A percentile compares a stretch with the other conserved stretches of the same genome.
Evolutionary conservation across 257 asterid genomes (phyloP).

Genomic region (Ballota nigra): DNA sequence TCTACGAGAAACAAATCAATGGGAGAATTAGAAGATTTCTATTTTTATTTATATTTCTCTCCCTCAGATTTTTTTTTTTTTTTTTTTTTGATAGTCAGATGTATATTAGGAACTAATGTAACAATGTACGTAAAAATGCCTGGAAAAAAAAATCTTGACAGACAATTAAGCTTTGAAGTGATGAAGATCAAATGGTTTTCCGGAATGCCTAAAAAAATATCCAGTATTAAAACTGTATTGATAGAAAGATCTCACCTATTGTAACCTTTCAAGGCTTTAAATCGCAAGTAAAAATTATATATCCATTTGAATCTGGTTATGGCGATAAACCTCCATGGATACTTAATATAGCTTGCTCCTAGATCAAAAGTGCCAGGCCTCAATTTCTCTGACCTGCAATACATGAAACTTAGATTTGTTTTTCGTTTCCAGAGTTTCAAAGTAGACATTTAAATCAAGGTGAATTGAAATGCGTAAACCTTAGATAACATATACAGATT

Average conservation of each 20-base stretch:
- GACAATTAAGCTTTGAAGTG: neutral
- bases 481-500: too few species aligned
- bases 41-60: neutral
- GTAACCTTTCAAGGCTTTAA: too few species aligned
- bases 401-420: neutral
- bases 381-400: neutral
- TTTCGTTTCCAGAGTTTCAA: neutral
- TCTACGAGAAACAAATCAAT: constrained; percentile 28
- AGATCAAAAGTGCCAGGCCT: neutral
- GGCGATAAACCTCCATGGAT: neutral
- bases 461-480: neutral
- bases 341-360: neutral
- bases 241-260: too few species aligned
- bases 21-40: constrained; percentile 17
- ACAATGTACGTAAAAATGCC: neutral
- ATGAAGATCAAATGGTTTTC: too few species aligned
- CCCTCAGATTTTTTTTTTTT: too few species aligned
- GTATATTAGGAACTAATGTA: neutral
- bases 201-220: too few species aligned
- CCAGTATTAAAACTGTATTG: too few species aligned
- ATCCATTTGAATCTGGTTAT: too few species aligned
- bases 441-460: neutral
- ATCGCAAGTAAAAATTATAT: too few species aligned
- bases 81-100: too few species aligned
- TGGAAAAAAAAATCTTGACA: too few species aligned